Evolutionary conservation across 192 early-diverging fungal species (phyloP).

Genomic region (Ambispora gerdemannii): DNA sequence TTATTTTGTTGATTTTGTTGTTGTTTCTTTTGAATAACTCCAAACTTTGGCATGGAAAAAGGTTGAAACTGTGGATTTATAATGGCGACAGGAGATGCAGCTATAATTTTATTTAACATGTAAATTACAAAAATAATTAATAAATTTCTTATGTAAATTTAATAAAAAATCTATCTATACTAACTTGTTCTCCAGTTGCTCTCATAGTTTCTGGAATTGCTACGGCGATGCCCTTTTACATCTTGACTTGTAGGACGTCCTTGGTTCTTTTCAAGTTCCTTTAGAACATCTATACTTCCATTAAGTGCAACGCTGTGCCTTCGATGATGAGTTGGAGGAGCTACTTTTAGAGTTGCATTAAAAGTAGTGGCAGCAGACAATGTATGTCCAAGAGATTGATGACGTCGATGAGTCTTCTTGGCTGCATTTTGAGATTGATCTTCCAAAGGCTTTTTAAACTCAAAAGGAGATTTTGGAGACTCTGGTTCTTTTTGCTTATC

Average conservation of each 20-base stretch:
- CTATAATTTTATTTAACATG: not conserved
- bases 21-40: slow-evolving; percentile 18
- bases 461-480: slow-evolving; percentile 22
- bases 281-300: slow-evolving; percentile 27
- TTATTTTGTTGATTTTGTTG: slow-evolving; percentile 28
- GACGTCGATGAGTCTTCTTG: slow-evolving; percentile 29
- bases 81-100: slow-evolving; percentile 23
- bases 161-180: not conserved
- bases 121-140: not conserved
- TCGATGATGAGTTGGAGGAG: slow-evolving; percentile 16
- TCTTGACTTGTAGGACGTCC: not conserved
- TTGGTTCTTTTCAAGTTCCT: slow-evolving; percentile 26
- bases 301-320: slow-evolving; percentile 32
- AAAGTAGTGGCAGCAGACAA: not conserved
- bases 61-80: slow-evolving; percentile 18
- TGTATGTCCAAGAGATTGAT: slow-evolving; percentile 28
- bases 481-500: slow-evolving; percentile 15
- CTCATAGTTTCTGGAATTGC: slow-evolving; percentile 43
- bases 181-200: slow-evolving; percentile 39
- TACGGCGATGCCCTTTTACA: slow-evolving; percentile 31
- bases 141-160: not conserved
- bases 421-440: slow-evolving; percentile 4
- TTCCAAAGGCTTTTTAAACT: slow-evolving; percentile 6
- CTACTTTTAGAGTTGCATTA: not conserved
- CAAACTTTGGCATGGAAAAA: slow-evolving; percentile 10